Evolutionary conservation across 2,329 filamentous ascomycete genomes (phyloP).

Genomic region (Botrytis sinoallii): DNA sequence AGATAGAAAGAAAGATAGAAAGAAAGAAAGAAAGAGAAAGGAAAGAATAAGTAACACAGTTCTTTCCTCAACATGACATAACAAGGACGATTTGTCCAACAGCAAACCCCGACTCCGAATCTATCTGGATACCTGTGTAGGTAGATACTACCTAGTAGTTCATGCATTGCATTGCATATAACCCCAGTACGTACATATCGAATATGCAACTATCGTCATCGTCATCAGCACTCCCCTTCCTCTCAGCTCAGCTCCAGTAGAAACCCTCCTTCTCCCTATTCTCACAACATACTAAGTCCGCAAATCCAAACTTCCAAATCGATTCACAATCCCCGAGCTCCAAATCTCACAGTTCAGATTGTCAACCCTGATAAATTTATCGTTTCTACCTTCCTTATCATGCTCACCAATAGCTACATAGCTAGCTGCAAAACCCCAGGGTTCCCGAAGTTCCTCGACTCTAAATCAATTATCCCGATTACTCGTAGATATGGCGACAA

Average conservation of each 20-base stretch:
- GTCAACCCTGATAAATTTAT: rapidly evolving
- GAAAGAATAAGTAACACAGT: background rate
- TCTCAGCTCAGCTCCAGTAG: too few species aligned
- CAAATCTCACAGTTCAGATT: background rate
- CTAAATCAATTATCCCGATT: background rate
- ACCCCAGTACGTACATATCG: background rate
- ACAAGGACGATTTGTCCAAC: background rate
- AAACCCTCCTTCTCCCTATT: too few species aligned
- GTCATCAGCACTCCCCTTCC: too few species aligned
- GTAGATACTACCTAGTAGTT: background rate
- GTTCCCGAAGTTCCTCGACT: background rate
- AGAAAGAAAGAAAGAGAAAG: background rate
- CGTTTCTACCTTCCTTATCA: background rate
- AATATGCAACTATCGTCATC: background rate
- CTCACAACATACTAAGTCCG: background rate
- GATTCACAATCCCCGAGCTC: background rate
- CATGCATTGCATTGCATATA: background rate
- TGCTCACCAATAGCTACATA: too few species aligned
- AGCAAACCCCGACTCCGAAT: too few species aligned
- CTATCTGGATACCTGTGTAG: background rate
- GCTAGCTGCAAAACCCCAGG: too few species aligned
- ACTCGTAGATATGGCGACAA: background rate
- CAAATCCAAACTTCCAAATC: background rate
- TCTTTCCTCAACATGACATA: background rate
- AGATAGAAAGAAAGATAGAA: background rate